A percentile compares a stretch with the other conserved stretches of the same genome.
Conservation (phyloP, 805 yeast genomes). For the Zygotorulaspora chibaensis region DNA sequence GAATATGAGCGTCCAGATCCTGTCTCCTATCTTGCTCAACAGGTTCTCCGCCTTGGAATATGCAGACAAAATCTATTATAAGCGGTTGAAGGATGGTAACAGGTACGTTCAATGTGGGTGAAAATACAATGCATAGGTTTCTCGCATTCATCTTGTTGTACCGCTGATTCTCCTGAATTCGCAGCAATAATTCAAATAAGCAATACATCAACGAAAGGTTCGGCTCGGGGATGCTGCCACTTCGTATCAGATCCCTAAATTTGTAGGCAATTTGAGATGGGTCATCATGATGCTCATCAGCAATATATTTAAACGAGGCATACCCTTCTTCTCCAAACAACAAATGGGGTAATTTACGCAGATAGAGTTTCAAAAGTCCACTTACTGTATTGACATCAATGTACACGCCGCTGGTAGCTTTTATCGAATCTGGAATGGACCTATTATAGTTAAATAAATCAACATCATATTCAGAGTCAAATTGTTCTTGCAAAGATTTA, state of each 20-base stretch:
- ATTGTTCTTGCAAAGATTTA: slow-evolving; percentile 60
- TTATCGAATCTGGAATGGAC: slow-evolving; percentile 18
- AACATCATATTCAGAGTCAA: slow-evolving; percentile 64
- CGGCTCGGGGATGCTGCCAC: slow-evolving; percentile 43
- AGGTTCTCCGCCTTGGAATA: slow-evolving; percentile 53
- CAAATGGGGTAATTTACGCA: slow-evolving; percentile 69
- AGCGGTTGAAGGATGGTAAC: slow-evolving; percentile 55
- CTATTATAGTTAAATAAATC: slow-evolving; percentile 47
- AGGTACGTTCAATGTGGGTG: slow-evolving; percentile 72
- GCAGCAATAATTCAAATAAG: slow-evolving; percentile 61
- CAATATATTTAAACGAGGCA: slow-evolving; percentile 37
- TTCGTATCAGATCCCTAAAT: slow-evolving; percentile 34
- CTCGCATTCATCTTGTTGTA: slow-evolving; percentile 79
- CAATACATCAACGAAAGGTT: slow-evolving; percentile 58
- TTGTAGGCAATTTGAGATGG: slow-evolving; percentile 29
- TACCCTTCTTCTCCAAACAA: slow-evolving; percentile 56
- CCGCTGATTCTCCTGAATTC: slow-evolving; percentile 56
- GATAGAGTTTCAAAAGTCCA: slow-evolving; percentile 75
- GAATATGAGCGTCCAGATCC: slow-evolving; percentile 49
- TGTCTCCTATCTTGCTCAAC: slow-evolving; percentile 41
- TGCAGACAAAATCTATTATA: slow-evolving; percentile 56
- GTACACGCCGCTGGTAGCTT: slow-evolving; percentile 34
- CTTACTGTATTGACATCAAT: slow-evolving; percentile 80
- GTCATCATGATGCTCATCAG: slow-evolving; percentile 32
- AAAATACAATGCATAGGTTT: slow-evolving; percentile 75